phyloP scores from a whole-genome alignment of 1,139 yeast genomes.

The Pichiaceae sp. region DNA sequence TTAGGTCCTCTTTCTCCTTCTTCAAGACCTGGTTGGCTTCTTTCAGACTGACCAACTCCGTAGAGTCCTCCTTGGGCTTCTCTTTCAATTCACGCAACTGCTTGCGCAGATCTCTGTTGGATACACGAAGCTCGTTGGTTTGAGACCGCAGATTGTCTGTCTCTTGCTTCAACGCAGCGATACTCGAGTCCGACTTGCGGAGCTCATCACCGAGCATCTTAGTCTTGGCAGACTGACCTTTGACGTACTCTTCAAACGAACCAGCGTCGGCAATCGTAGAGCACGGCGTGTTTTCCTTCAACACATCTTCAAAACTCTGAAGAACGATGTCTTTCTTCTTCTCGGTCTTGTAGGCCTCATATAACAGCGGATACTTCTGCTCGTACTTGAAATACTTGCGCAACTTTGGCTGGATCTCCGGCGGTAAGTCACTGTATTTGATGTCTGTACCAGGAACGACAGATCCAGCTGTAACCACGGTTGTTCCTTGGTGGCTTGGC shows the following conservation, averaged over 20 bases:
- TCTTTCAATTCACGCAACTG: conserved; percentile 8
- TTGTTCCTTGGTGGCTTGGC: too few species aligned
- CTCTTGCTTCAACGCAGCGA: conserved; percentile 7
- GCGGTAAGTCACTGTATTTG: conserved; percentile 28
- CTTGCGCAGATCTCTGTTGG: conserved; percentile 14
- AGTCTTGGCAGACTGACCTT: conserved; percentile 55
- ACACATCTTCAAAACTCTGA: conserved; percentile 56
- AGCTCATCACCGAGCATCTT: conserved; percentile 43
- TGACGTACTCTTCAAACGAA: conserved; percentile 59
- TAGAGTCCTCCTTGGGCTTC: background rate
- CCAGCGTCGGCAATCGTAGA: conserved; percentile 67
- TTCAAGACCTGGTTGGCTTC: background rate
- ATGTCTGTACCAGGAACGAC: conserved; percentile 26
- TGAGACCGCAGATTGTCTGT: conserved; percentile 16
- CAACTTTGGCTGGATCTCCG: conserved; percentile 42
- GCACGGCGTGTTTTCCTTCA: conserved; percentile 77
- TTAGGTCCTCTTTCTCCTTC: background rate
- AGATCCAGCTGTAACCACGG: background rate
- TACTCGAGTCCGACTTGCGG: conserved; percentile 13
- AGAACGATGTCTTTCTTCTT: conserved; percentile 60
- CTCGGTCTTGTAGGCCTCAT: conserved; percentile 79
- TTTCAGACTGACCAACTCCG: conserved; percentile 2
- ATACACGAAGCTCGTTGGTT: conserved; percentile 7
- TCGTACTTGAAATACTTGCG: conserved; percentile 81
- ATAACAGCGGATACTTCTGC: conserved; percentile 72